Percentiles rank a stretch among this genome's conserved stretches.
Conservation (phyloP, 176 grass and related monocot species). For the Juncus inflexus region DNA sequence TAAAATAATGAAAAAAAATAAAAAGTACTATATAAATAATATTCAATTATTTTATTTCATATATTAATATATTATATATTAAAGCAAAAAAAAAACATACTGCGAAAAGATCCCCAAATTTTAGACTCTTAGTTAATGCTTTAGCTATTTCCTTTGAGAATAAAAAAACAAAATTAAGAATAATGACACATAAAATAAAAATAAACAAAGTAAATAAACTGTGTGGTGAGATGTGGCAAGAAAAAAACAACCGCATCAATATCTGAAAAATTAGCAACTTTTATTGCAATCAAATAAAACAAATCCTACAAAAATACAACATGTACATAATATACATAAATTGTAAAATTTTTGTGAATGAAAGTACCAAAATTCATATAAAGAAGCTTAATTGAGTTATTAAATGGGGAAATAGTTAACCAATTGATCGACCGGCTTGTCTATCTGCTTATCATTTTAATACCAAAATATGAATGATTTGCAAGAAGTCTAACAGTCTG, state of each 20-base stretch:
- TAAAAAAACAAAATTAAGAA: constrained; percentile 22
- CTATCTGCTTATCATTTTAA: constrained; percentile 87
- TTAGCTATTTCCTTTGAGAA: constrained; percentile 70
- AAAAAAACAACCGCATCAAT: constrained; percentile 98
- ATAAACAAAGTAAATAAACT: constrained; percentile 27
- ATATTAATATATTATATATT: background rate
- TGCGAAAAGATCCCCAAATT: constrained; percentile 95
- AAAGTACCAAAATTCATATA: constrained; percentile 16
- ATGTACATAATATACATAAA: constrained; percentile 1
- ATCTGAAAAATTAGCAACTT: constrained; percentile 83
- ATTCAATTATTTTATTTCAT: no score
- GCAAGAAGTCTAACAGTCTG: constrained; percentile 78
- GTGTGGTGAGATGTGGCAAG: constrained; percentile 92
- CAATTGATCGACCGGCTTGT: constrained; percentile 75
- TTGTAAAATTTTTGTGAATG: no score
- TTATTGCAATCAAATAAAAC: constrained; percentile 72
- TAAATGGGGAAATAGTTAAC: constrained; percentile 89
- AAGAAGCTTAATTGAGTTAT: constrained; percentile 49
- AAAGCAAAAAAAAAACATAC: constrained; percentile 38
- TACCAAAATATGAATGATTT: constrained; percentile 65
- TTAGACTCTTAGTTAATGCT: constrained; percentile 59
- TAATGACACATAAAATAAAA: background rate
- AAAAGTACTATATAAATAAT: background rate
- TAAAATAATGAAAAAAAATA: constrained; percentile 59
- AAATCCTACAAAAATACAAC: constrained; percentile 51